These are phyloP conservation scores for Cystofilobasidium macerans DNA, from an alignment of 768 basidiomycete species.

Conservation along the genomic window DNA sequence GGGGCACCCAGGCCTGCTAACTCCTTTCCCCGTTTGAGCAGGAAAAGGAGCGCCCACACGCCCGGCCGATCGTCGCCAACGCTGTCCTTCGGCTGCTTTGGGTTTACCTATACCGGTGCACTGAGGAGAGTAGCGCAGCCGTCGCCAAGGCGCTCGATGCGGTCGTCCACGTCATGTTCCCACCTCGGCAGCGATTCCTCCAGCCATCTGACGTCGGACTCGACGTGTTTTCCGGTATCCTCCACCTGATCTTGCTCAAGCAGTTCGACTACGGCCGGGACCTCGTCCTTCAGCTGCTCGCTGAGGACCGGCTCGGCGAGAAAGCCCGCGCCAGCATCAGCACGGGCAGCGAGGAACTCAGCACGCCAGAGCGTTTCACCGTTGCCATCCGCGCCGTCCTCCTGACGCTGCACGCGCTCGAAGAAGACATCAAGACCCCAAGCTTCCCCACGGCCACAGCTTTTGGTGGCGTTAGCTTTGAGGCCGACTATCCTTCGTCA, in stretches of 20 bases:
- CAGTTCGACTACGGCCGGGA: conserved; percentile 78
- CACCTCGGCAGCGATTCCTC: conserved; percentile 51
- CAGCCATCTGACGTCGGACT: conserved; percentile 62
- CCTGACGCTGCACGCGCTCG: conserved; percentile 57
- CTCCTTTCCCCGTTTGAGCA: neutral
- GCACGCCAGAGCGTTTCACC: conserved; percentile 53
- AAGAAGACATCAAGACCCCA: conserved; percentile 59
- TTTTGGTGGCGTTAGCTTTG: conserved; percentile 51
- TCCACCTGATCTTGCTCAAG: conserved; percentile 71
- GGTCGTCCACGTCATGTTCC: conserved; percentile 67
- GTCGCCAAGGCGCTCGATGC: conserved; percentile 68
- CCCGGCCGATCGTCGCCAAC: conserved; percentile 54
- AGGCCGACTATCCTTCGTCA: conserved; percentile 44
- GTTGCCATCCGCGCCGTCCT: conserved; percentile 69
- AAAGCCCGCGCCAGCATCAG: neutral
- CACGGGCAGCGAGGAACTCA: neutral
- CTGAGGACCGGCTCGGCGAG: conserved; percentile 18
- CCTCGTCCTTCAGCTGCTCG: conserved; percentile 61
- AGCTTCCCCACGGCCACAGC: conserved; percentile 68
- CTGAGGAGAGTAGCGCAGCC: conserved; percentile 61
- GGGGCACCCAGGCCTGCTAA: too few relatives aligned
- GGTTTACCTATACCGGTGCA: conserved; percentile 91
- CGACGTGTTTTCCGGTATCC: conserved; percentile 63
- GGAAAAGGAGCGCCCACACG: conserved; percentile 64
- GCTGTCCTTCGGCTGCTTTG: conserved; percentile 73